A percentile compares a stretch with the other conserved stretches of the same genome.
Evolutionary conservation across 2,329 filamentous ascomycete genomes (phyloP).

Genomic region (Graphiopsis chlorocephala): DNA sequence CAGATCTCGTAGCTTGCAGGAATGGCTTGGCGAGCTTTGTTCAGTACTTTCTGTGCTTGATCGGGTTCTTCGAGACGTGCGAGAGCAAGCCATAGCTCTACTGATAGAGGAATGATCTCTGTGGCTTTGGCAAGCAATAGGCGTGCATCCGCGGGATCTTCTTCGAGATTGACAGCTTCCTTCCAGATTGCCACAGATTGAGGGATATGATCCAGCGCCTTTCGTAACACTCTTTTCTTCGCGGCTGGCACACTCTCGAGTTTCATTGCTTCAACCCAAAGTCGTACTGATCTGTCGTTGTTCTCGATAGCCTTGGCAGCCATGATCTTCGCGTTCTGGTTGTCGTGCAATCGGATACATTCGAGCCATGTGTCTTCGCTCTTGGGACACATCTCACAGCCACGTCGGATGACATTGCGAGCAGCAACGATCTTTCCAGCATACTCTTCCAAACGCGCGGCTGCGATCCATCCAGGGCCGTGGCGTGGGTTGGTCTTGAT

Average conservation of each 20-base stretch:
- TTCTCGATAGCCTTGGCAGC: slow-evolving; percentile 89
- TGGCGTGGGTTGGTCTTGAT: slow-evolving; percentile 97
- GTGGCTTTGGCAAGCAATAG: slow-evolving; percentile 91
- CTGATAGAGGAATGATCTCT: slow-evolving; percentile 87
- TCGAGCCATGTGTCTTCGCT: slow-evolving; percentile 96
- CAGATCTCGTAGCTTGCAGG: slow-evolving; percentile 94
- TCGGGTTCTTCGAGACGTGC: slow-evolving; percentile 85
- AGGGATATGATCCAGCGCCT: slow-evolving; percentile 87
- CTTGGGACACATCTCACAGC: slow-evolving; percentile 87
- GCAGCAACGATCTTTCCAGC: slow-evolving; percentile 90
- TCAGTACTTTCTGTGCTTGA: slow-evolving; percentile 91
- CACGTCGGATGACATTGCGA: slow-evolving; percentile 80
- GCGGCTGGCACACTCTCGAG: slow-evolving; percentile 77
- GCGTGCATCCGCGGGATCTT: slow-evolving; percentile 81
- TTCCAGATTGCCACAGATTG: slow-evolving; percentile 98
- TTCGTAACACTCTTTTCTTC: slow-evolving; percentile 88
- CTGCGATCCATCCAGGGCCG: slow-evolving; percentile 92
- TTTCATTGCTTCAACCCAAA: slow-evolving; percentile 96
- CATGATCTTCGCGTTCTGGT: slow-evolving; percentile 91
- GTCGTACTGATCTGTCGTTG: slow-evolving; percentile 79
- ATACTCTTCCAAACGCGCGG: slow-evolving; percentile 85
- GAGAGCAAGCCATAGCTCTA: slow-evolving; percentile 92
- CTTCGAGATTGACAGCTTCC: slow-evolving; percentile 91
- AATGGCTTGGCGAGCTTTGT: slow-evolving; percentile 88
- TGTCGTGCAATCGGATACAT: slow-evolving; percentile 75